Evolutionary conservation across 2,329 filamentous ascomycete species (phyloP), one percentile per base, ranked within the genome.

Genomic region (Monosporascus sp.): DNA sequence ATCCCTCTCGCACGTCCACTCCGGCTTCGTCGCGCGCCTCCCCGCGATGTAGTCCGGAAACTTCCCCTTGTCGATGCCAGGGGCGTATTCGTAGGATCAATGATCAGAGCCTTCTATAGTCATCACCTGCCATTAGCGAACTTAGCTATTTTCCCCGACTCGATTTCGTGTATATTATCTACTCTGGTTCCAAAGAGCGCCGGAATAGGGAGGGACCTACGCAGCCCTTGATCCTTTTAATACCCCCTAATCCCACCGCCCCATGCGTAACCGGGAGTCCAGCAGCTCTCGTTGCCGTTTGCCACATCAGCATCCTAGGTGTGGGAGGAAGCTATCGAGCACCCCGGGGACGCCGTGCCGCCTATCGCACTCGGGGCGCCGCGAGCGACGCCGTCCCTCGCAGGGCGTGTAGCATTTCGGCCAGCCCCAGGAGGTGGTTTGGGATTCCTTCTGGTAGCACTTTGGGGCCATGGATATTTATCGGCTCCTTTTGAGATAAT

Each of bases 171-270:
- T 14, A 5, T 35, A 5, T 35, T 0, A 35, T 14, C n/a, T 14
- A 5, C 1, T 35, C 31, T 35, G 14, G 31, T 14, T 35, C 27
- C 31, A 35, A 14, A 35, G 31, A 35, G 31, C 11, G 44, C 35
- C 35, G 27, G 24, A 17, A 35, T 3, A 5, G 18, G 22, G 4
- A 20, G 15, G 14, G 5, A 58, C 62, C 52, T 57, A 65, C 61
- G 36, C 60, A 63, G 5, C 56, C 57, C 25, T 53, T 59, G 45
- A 55, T 38, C 49, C 60, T 45, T 25, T 50, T 39, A 1, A 55
- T 18, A 7, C 61, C 61, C 61, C 14, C 49, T 51, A 5, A 62
- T 48, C 9, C 38, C 50, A 6, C 57, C 57, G 4, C 51, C 52
- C 61, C 60, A 62, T 3, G 51, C 50, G 36, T 37, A 27, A 9